Conservation (phyloP, 371 early-diverging fungal genomes). For the Mucor indicus region DNA sequence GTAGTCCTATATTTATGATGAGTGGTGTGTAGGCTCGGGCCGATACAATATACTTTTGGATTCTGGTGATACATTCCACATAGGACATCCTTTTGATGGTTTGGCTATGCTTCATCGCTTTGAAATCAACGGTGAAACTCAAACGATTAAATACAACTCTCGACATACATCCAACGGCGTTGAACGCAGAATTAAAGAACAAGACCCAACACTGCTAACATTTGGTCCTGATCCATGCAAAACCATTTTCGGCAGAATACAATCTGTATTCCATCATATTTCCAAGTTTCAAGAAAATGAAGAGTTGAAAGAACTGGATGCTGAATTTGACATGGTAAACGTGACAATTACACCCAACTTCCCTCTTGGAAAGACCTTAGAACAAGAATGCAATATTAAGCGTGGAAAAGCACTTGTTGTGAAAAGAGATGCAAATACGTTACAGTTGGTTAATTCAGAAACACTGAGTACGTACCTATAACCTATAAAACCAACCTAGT, state of each 20-base stretch:
- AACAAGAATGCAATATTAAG: slow-evolving; percentile 31
- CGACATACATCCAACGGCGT: slow-evolving; percentile 48
- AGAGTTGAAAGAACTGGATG: slow-evolving; percentile 30
- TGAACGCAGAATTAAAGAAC: slow-evolving; percentile 29
- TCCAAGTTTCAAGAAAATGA: slow-evolving; percentile 28
- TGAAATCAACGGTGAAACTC: slow-evolving; percentile 28
- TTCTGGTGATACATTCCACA: slow-evolving; percentile 51
- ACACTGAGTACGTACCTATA: slow-evolving; percentile 29
- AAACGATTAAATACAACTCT: slow-evolving; percentile 34
- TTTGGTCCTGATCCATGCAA: slow-evolving; percentile 62
- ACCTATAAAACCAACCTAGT: not conserved
- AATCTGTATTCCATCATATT: slow-evolving; percentile 42
- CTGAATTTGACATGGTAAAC: slow-evolving; percentile 56
- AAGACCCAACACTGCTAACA: slow-evolving; percentile 41
- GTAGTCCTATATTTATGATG: not conserved
- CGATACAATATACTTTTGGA: slow-evolving; percentile 37
- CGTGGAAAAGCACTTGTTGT: slow-evolving; percentile 41
- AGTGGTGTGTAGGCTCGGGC: slow-evolving; percentile 33
- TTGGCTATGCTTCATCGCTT: slow-evolving; percentile 56
- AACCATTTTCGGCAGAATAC: slow-evolving; percentile 53
- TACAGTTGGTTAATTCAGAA: slow-evolving; percentile 57
- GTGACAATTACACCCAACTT: slow-evolving; percentile 67
- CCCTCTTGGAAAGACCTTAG: slow-evolving; percentile 40
- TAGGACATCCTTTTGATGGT: slow-evolving; percentile 65
- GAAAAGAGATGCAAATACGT: slow-evolving; percentile 56